These are phyloP conservation scores for Epichloe gansuensis DNA, from an alignment of 2,329 filamentous ascomycete species.

Conservation along the genomic window DNA sequence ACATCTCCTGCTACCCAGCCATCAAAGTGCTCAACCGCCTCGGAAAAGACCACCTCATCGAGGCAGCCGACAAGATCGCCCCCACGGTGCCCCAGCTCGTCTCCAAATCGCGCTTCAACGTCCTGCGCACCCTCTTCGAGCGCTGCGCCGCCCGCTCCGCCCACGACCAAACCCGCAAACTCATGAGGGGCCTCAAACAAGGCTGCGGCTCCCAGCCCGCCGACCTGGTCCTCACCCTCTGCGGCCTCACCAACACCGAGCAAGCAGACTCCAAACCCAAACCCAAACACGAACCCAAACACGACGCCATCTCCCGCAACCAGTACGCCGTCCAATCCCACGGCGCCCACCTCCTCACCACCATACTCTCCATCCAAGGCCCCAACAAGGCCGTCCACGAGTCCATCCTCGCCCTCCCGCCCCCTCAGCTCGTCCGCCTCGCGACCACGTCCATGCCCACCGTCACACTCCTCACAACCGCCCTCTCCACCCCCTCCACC, in stretches of 20 bases:
- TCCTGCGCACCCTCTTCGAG: conserved; percentile 74
- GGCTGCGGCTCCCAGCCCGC: conserved; percentile 36
- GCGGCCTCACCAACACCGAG: conserved; percentile 24
- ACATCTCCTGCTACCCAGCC: conserved; percentile 79
- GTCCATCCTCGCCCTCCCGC: conserved; percentile 48
- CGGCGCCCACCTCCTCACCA: conserved; percentile 68
- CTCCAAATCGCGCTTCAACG: conserved; percentile 61
- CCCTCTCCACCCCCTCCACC: conserved; percentile 33
- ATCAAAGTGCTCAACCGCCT: conserved; percentile 72
- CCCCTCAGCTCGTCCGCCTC: conserved; percentile 48
- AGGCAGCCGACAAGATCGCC: conserved; percentile 58
- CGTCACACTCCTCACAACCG: conserved; percentile 37
- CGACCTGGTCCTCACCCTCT: conserved; percentile 37
- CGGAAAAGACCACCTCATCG: conserved; percentile 72
- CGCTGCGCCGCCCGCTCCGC: conserved; percentile 60
- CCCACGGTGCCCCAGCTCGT: conserved; percentile 64
- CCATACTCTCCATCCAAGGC: conserved; percentile 66
- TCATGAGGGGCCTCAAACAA: conserved; percentile 35
- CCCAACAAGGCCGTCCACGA: conserved; percentile 61
- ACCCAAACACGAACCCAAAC: conserved; percentile 17
- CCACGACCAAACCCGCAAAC: conserved; percentile 35
- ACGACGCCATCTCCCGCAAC: conserved; percentile 32
- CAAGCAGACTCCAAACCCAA: conserved; percentile 15
- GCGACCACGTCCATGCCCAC: conserved; percentile 43
- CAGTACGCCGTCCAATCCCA: conserved; percentile 49